A percentile compares a stretch with the other conserved stretches of the same genome.
Conservation (phyloP, 1,139 yeast species). For the Wickerhamomyces sp. region DNA sequence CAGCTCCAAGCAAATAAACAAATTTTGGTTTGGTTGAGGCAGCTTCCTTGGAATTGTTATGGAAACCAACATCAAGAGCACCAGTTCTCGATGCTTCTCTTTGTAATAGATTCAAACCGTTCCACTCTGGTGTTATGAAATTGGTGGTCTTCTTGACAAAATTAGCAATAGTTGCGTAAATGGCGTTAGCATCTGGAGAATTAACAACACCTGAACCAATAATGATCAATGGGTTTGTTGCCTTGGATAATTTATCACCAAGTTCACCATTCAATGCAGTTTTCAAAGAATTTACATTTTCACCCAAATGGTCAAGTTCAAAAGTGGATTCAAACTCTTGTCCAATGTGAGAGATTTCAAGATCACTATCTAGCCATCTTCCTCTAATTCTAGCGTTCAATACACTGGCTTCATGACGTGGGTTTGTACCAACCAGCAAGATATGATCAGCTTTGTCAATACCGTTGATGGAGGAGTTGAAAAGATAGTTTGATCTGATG, state of each 20-base stretch:
- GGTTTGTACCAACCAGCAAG: conserved; percentile 77
- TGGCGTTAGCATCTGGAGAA: conserved; percentile 57
- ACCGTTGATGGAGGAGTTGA: conserved; percentile 77
- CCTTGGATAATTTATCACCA: conserved; percentile 64
- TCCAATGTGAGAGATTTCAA: conserved; percentile 70
- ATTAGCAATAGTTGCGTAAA: conserved; percentile 57
- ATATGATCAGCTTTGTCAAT: conserved; percentile 81
- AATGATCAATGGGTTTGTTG: conserved; percentile 73
- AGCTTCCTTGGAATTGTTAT: conserved; percentile 37
- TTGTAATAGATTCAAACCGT: conserved; percentile 75
- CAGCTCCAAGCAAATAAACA: conserved; percentile 80
- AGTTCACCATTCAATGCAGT: conserved; percentile 61
- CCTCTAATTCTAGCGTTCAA: conserved; percentile 82
- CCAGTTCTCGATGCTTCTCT: conserved; percentile 87
- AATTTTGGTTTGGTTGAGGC: conserved; percentile 61
- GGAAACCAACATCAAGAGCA: conserved; percentile 82
- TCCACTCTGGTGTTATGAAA: conserved; percentile 73
- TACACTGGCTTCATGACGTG: conserved; percentile 89
- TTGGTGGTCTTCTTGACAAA: conserved; percentile 53
- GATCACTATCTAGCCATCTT: conserved; percentile 68
- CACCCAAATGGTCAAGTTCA: conserved; percentile 60
- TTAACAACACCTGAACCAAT: conserved; percentile 81
- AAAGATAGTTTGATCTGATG: conserved; percentile 72
- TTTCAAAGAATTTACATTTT: conserved; percentile 50
- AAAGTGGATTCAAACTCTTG: conserved; percentile 76